Evolutionary conservation across 768 basidiomycete genomes (phyloP).

Genomic region (Calocera viscosa): DNA sequence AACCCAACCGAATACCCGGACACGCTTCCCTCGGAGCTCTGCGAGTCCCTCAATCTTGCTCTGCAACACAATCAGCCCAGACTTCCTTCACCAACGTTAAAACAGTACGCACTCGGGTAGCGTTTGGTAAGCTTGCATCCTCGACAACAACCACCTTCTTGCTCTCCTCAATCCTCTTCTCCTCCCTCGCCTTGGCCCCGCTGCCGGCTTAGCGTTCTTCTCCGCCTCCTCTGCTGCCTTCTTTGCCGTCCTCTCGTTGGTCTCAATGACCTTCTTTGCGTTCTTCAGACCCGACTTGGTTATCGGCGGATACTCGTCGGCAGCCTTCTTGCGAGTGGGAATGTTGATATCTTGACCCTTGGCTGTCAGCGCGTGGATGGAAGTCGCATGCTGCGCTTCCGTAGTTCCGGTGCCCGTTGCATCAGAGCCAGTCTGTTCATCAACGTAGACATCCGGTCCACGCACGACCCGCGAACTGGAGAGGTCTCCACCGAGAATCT

Average conservation of each 20-base stretch:
- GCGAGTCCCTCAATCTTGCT: conserved; percentile 53
- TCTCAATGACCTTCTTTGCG: conserved; percentile 75
- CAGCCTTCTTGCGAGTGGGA: conserved; percentile 55
- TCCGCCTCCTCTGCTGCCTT: conserved; percentile 67
- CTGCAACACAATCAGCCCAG: conserved; percentile 30
- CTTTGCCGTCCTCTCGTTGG: conserved; percentile 77
- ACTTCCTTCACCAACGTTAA: background rate
- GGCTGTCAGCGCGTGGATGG: conserved; percentile 19
- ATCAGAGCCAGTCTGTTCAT: conserved; percentile 69
- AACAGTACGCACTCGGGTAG: conserved; percentile 48
- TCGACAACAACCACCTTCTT: conserved; percentile 72
- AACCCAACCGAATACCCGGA: conserved; percentile 89
- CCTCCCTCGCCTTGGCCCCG: conserved; percentile 40
- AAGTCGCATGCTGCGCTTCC: conserved; percentile 26
- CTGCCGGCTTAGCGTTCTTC: conserved; percentile 47
- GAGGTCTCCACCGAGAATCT: conserved; percentile 93
- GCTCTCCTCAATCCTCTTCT: conserved; percentile 73
- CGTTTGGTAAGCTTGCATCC: conserved; percentile 51
- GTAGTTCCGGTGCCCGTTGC: conserved; percentile 56
- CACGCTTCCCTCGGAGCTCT: conserved; percentile 54
- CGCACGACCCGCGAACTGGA: conserved; percentile 73
- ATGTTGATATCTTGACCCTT: conserved; percentile 29
- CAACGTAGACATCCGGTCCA: conserved; percentile 45
- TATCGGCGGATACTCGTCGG: conserved; percentile 58
- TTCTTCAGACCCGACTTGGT: conserved; percentile 83